Evolutionary conservation across 768 basidiomycete genomes (phyloP).

Genomic region (Clitopilus hobsonii): DNA sequence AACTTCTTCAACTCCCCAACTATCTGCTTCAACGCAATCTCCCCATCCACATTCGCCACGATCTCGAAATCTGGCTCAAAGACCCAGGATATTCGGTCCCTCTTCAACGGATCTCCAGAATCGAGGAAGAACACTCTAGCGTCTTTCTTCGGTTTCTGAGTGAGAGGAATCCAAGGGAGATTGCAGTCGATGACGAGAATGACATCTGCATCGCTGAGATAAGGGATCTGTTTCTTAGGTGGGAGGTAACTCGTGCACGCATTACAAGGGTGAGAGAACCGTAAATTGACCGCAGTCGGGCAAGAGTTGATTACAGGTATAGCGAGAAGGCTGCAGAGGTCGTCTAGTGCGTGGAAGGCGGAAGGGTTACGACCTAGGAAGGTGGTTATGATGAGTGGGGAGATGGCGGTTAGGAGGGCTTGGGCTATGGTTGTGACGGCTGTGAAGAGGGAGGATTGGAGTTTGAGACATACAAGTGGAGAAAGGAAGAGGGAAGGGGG

Average conservation of each 20-base stretch:
- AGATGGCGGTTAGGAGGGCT: slow-evolving; percentile 42
- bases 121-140: slow-evolving; percentile 58
- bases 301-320: slow-evolving; percentile 53
- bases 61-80: slow-evolving; percentile 30
- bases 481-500: too few relatives aligned
- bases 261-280: slow-evolving; percentile 52
- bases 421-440: slow-evolving; percentile 11
- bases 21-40: neutral
- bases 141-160: slow-evolving; percentile 33
- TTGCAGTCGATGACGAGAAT: slow-evolving; percentile 67
- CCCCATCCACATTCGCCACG: neutral
- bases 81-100: slow-evolving; percentile 24
- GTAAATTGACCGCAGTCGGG: slow-evolving; percentile 46
- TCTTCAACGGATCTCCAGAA: slow-evolving; percentile 46
- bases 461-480: neutral
- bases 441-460: neutral
- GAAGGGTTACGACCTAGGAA: slow-evolving; percentile 50
- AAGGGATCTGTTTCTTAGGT: slow-evolving; percentile 36
- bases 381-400: slow-evolving; percentile 63
- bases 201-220: slow-evolving; percentile 53
- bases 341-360: slow-evolving; percentile 27
- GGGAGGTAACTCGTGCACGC: slow-evolving; percentile 48
- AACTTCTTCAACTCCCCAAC: neutral
- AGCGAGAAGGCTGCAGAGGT: slow-evolving; percentile 45
- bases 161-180: slow-evolving; percentile 58